Base-by-base conservation (phyloP, 2,329 filamentous ascomycete species). In the Cercospora sesami region DNA sequence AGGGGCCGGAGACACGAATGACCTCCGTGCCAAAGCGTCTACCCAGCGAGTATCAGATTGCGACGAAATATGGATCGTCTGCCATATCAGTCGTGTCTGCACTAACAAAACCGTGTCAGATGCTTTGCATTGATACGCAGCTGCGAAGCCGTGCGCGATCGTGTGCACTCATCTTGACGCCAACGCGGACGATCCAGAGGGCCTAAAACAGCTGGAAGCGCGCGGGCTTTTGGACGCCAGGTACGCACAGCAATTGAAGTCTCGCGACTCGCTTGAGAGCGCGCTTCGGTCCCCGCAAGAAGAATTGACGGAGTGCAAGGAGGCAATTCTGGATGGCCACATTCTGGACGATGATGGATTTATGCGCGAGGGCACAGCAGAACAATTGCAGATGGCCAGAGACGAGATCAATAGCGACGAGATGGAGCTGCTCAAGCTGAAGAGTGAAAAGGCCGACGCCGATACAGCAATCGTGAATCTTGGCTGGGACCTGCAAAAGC, bases 31-130 rank as follows among this genome's bases (percentile, higher is more conserved):
- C 1, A 64, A 55, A 5, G 64, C 68, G 1, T 70, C 69, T 0
- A 59, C 48, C 1, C 30, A 63, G 1, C 55, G 61, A 8, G 45
- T 73, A 14, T 55, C 55, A 2, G 59, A 71, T 21, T 73, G 69
- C 57, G 60, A 73, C 10, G 66, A 69, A 6, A 48, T 71, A 1
- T 73, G 71, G 71, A 65, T 68, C 31, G 66, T 73, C 6, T 53
- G 58, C 1, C 5, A 42, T 1, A 58, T 66, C 1, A 58, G 51
- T 4, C 68, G 70, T 12, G 26, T 66, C 1, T 28, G 12, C 14
- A 60, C 63, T 0, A 64, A 71, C 14, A 51, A n/a, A 3, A 62
- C 33, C 9, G 48, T 67, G 3, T 39, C 18, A 1, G 30, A 48
- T 5, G 60, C 42, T 14, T 39, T 67, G 12, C 21, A 33, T 7